These are phyloP conservation scores for Ganoderma meredithae DNA, from an alignment of 1,284 basidiomycete genomes.

Conservation along the genomic window DNA sequence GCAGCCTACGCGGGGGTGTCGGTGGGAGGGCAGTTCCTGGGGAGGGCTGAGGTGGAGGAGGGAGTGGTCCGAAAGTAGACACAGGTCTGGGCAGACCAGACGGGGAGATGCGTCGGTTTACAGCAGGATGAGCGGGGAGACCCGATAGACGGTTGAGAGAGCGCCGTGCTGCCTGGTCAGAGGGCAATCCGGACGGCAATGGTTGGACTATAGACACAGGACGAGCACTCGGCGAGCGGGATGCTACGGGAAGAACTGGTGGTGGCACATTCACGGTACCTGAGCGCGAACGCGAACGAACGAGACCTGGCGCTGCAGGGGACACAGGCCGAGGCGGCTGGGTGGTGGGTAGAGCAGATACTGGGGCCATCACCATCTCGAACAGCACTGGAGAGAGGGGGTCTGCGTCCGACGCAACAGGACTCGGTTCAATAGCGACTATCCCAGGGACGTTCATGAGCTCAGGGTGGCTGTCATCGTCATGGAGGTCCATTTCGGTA, in stretches of 20 bases:
- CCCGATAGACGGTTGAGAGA: conserved; percentile 28
- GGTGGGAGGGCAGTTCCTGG: conserved; percentile 8
- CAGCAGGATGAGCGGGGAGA: conserved; percentile 34
- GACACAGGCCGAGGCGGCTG: conserved; percentile 10
- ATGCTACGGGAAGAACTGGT: conserved; percentile 28
- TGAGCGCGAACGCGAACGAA: conserved; percentile 35
- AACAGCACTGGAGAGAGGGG: conserved; percentile 24
- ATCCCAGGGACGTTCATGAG: conserved; percentile 23
- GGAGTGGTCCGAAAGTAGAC: conserved; percentile 26
- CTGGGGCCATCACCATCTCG: conserved; percentile 26
- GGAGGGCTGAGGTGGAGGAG: conserved; percentile 25
- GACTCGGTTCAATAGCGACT: conserved; percentile 26
- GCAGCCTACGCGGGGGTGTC: conserved; percentile 18
- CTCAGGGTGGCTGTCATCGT: not conserved
- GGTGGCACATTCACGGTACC: conserved; percentile 38
- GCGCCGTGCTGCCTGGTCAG: conserved; percentile 15
- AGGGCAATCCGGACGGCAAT: conserved; percentile 13
- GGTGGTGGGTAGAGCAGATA: conserved; percentile 5
- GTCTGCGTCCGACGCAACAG: conserved; percentile 20
- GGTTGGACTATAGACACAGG: conserved; percentile 10
- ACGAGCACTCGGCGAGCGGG: conserved; percentile 22
- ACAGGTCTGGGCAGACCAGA: conserved; percentile 21
- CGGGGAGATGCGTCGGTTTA: conserved; percentile 27
- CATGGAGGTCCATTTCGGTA: conserved; percentile 12
- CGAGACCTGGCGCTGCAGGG: conserved; percentile 18